Evolutionary conservation across 177 flowering plant genomes (phyloP), one percentile per base, ranked within the genome.

Genomic region (Vitis hybrid): DNA sequence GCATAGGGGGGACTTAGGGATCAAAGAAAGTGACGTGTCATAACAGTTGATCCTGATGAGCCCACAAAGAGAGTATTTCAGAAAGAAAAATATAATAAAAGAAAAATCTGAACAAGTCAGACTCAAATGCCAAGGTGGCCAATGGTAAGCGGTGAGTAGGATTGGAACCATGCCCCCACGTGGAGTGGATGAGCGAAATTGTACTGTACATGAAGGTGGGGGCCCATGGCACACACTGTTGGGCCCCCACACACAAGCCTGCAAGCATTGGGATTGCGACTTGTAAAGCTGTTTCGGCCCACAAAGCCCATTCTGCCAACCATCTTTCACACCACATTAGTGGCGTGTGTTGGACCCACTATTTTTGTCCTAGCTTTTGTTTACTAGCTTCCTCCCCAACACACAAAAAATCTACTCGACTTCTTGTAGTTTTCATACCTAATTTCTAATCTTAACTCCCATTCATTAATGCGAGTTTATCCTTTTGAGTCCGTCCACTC

Each of bases 301-400:
- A 74, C 82, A 70, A 75, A 77, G 75, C 81, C 85, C 83, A 73
- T 73, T 48, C 83, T 60, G 75, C 75, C 81, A 80, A 75, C 78
- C 65, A 45, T 9, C 39, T 53, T 62, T 62, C 71, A 65, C 69
- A 39, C 65, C 57, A 11, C 69, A 3, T 53, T 39, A 0, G n/a
- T 64, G 49, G 18, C 57, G 67, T 56, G 9, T 63, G 63, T 67
- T 12, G 71, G 50, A 33, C 76, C 74, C 72, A 72, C 70, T 19
- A 5, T 39, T 39, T 57, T 18, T 60, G 22, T 29, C 64, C 64
- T 57, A 53, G 18, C 13, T 33, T 62, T 39, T 10, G 15, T 2
- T 50, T 21, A 62, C 39, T 60, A 3, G 9, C 61, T 39, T 63
- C 39, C 48, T 31, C 52, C 51, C 67, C 53, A 51, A 18, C 57